Evolutionary conservation across 2,329 filamentous ascomycete genomes (phyloP).

Genomic region (Sclerotinia minor): DNA sequence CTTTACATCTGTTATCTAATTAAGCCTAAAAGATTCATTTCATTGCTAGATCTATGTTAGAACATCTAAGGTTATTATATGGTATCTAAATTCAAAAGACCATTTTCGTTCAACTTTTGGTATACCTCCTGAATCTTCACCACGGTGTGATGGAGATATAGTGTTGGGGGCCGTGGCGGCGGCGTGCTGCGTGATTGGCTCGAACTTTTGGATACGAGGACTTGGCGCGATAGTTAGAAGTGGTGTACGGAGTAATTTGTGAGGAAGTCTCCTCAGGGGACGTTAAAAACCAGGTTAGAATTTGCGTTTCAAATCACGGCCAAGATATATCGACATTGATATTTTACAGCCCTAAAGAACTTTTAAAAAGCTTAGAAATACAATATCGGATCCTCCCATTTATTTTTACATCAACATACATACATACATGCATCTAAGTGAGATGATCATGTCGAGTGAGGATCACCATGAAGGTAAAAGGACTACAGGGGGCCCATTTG

Average conservation of each 20-base stretch:
- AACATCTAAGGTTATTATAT: not conserved
- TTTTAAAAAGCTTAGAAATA: not conserved
- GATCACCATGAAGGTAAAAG: not conserved
- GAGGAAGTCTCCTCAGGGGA: not conserved
- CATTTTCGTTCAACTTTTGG: not conserved
- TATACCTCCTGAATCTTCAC: not conserved
- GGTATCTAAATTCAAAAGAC: not conserved
- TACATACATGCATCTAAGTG: not conserved
- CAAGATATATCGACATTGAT: not conserved
- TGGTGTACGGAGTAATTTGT: too few relatives aligned
- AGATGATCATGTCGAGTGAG: not conserved
- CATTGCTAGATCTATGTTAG: too few relatives aligned
- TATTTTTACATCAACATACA: not conserved
- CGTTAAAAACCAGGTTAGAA: not conserved
- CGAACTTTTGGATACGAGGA: not conserved
- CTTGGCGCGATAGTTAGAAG: not conserved
- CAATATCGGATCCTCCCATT: not conserved
- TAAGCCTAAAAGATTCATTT: too few relatives aligned
- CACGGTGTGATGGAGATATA: not conserved
- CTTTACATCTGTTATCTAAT: too few relatives aligned
- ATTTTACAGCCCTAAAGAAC: not conserved
- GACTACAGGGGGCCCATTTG: not conserved
- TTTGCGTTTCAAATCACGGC: not conserved
- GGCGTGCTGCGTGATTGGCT: not conserved
- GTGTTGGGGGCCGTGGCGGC: not conserved